A percentile compares a stretch with the other conserved stretches of the same genome.
Evolutionary conservation across 768 basidiomycete genomes (phyloP).

Genomic region (Podaxis sp.): DNA sequence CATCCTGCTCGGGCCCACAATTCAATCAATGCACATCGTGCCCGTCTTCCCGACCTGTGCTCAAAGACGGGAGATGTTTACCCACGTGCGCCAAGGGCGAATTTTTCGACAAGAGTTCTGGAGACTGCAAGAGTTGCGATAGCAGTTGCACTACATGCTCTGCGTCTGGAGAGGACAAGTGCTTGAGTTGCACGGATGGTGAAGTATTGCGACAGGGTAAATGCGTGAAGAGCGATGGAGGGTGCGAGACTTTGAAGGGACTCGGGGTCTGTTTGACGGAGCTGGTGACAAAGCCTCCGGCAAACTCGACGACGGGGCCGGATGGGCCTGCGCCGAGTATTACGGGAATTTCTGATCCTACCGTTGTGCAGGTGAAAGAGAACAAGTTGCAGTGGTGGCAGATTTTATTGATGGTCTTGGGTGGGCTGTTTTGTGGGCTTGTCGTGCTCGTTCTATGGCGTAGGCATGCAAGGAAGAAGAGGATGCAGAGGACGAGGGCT

Average conservation of each 20-base stretch:
- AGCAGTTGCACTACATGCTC: conserved; percentile 76
- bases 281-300: conserved; percentile 49
- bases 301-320: conserved; percentile 40
- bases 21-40: conserved; percentile 81
- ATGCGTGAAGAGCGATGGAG: conserved; percentile 54
- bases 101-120: conserved; percentile 64
- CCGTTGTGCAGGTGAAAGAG: conserved; percentile 21
- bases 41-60: conserved; percentile 61
- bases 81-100: conserved; percentile 70
- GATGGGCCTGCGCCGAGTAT: conserved; percentile 46
- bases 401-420: conserved; percentile 78
- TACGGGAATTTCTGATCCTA: conserved; percentile 56
- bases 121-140: conserved; percentile 69
- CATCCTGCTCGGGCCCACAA: conserved; percentile 71
- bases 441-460: conserved; percentile 70
- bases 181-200: conserved; percentile 69
- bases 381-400: conserved; percentile 72
- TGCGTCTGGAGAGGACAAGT: conserved; percentile 59
- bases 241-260: conserved; percentile 55
- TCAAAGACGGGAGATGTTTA: conserved; percentile 72
- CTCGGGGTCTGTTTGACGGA: conserved; percentile 81
- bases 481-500: conserved; percentile 58
- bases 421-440: conserved; percentile 62
- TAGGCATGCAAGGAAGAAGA: conserved; percentile 61
- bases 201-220: conserved; percentile 61